phyloP scores from a whole-genome alignment of 805 yeast genomes.

The Suhomyces sp. region DNA sequence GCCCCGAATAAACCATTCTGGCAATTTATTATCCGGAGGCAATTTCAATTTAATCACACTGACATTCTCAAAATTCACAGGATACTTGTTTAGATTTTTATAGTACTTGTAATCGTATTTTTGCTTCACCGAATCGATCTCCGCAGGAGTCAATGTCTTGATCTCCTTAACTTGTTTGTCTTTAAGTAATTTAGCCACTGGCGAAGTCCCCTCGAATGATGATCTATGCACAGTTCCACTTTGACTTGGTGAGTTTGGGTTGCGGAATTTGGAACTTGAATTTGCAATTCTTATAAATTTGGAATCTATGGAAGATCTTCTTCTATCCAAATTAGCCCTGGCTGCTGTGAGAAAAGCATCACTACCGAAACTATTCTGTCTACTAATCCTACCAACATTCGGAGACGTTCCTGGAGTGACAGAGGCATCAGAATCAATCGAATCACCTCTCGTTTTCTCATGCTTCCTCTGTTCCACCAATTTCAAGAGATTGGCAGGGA shows the following conservation, averaged over 20 bases:
- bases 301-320: conserved; percentile 36
- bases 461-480: conserved; percentile 51
- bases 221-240: conserved; percentile 12
- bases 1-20: conserved; percentile 70
- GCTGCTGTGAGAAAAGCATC: conserved; percentile 20
- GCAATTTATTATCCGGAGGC: conserved; percentile 65
- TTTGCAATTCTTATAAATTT: conserved; percentile 19
- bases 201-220: conserved; percentile 7
- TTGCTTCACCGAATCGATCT: conserved; percentile 17
- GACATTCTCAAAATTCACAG: conserved; percentile 34
- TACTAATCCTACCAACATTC: conserved; percentile 15
- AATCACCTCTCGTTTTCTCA: conserved; percentile 31
- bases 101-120: conserved; percentile 39
- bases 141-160: conserved; percentile 9
- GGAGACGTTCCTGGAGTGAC: conserved; percentile 35
- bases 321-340: conserved; percentile 20
- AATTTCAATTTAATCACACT: conserved; percentile 45
- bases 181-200: conserved; percentile 3
- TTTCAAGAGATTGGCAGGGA: conserved; percentile 58
- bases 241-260: conserved; percentile 6
- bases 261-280: conserved; percentile 17
- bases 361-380: conserved; percentile 13
- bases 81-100: conserved; percentile 36
- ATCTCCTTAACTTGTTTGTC: conserved; percentile 6
- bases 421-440: conserved; percentile 12